A percentile compares a stretch with the other conserved stretches of the same genome.
These are phyloP conservation scores for Puccinia novopanici DNA, from an alignment of 1,284 basidiomycete species.

Conservation along the genomic window DNA sequence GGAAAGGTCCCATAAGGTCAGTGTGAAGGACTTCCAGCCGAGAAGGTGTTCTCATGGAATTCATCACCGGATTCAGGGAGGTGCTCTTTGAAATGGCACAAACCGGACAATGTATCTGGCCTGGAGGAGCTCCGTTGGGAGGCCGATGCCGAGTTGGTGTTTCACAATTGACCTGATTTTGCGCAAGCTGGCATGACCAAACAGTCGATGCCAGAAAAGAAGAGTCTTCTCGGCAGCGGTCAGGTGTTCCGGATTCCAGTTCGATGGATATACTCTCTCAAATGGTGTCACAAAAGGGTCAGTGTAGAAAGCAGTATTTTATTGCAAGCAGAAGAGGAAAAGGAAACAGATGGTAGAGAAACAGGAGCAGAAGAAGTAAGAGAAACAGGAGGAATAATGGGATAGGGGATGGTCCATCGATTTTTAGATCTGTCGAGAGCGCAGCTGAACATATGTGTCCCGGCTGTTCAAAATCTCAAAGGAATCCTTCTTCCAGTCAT, in stretches of 20 bases:
- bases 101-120: background rate
- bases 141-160: background rate
- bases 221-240: background rate
- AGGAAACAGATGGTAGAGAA: background rate
- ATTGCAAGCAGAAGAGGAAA: background rate
- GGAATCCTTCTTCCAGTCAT: background rate
- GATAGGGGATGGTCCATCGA: background rate
- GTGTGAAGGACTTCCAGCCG: background rate
- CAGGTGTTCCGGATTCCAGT: background rate
- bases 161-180: background rate
- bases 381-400: background rate
- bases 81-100: background rate
- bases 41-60: too few species aligned
- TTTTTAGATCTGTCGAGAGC: background rate
- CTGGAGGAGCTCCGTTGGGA: background rate
- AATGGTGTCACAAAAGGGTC: background rate
- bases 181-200: too few species aligned
- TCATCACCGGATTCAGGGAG: background rate
- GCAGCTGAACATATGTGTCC: background rate
- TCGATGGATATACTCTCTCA: background rate
- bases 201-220: background rate
- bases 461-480: background rate
- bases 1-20: constrained; percentile 10
- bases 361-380: background rate
- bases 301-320: too few species aligned